Conservation (phyloP, 2,329 filamentous ascomycete genomes). For the Alternaria consortialis region DNA sequence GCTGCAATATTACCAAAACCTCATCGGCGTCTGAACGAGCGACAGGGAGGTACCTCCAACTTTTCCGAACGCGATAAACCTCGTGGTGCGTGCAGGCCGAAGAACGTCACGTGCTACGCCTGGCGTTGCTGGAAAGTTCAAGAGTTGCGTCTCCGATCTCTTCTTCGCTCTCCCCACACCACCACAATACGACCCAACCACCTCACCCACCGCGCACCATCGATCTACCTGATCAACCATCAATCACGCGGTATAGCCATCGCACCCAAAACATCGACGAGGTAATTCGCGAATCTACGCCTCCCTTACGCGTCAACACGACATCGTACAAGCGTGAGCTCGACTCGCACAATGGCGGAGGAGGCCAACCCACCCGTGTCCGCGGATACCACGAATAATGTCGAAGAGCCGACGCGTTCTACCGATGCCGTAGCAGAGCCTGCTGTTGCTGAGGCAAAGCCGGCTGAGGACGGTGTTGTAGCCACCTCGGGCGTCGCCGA, state of each 20-base stretch:
- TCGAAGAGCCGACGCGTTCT: constrained; percentile 44
- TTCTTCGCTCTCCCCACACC: constrained; percentile 39
- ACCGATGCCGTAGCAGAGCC: constrained; percentile 38
- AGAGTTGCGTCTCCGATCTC: constrained; percentile 30
- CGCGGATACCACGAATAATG: constrained; percentile 37
- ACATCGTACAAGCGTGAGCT: constrained; percentile 46
- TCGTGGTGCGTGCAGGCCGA: constrained; percentile 22
- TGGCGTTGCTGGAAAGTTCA: constrained; percentile 30
- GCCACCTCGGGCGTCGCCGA: constrained; percentile 39
- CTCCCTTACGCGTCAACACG: constrained; percentile 48
- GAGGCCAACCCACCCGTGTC: constrained; percentile 39
- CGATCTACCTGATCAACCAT: constrained; percentile 42
- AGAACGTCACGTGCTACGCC: constrained; percentile 30
- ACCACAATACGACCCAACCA: constrained; percentile 43
- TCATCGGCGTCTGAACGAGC: constrained; percentile 17
- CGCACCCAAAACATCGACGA: constrained; percentile 35
- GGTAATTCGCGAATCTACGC: constrained; percentile 42
- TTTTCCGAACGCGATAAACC: constrained; percentile 24
- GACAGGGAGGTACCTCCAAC: constrained; percentile 31
- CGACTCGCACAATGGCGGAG: constrained; percentile 49
- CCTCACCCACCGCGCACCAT: constrained; percentile 50
- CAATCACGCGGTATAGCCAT: constrained; percentile 40
- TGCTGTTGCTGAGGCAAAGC: constrained; percentile 41
- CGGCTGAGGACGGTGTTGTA: constrained; percentile 41
- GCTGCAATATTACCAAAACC: constrained; percentile 34